Percentiles rank a stretch among this genome's conserved stretches.
phyloP scores from a whole-genome alignment of 202 grass and related monocot species.

The Brachypodium distachyon region DNA sequence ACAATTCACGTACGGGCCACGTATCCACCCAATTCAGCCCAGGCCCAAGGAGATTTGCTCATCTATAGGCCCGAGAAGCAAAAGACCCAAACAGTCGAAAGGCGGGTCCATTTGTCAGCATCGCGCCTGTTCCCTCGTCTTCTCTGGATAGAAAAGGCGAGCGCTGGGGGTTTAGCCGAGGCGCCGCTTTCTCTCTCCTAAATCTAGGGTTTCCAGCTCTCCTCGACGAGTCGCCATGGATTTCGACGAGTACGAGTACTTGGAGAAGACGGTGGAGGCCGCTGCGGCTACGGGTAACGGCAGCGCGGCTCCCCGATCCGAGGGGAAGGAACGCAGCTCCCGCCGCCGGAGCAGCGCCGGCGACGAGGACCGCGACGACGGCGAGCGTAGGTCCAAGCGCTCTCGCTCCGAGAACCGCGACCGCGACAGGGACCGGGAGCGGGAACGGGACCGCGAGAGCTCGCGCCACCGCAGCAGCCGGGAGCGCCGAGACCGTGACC shows the following conservation, averaged over 20 bases:
- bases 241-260: conserved; percentile 98
- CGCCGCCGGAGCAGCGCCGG: conserved; percentile 36
- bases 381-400: conserved; percentile 57
- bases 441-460: conserved; percentile 22
- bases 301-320: conserved; percentile 11
- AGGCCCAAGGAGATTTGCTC: neutral
- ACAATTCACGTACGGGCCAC: no score
- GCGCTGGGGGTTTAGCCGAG: conserved; percentile 14
- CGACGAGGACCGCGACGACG: conserved; percentile 44
- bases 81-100: neutral
- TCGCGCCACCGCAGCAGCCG: conserved; percentile 29
- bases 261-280: conserved; percentile 88
- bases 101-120: neutral
- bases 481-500: conserved; percentile 24
- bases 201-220: conserved; percentile 34
- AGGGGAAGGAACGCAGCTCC: conserved; percentile 67
- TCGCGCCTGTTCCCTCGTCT: neutral
- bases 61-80: neutral
- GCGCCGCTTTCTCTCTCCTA: neutral
- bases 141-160: neutral
- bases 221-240: conserved; percentile 53
- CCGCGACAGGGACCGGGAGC: conserved; percentile 23
- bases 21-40: no score
- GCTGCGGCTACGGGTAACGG: conserved; percentile 37
- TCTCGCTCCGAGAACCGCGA: conserved; percentile 51